These are phyloP conservation scores for Suhomyces taliae DNA, from an alignment of 1,139 yeast species.

Conservation along the genomic window DNA sequence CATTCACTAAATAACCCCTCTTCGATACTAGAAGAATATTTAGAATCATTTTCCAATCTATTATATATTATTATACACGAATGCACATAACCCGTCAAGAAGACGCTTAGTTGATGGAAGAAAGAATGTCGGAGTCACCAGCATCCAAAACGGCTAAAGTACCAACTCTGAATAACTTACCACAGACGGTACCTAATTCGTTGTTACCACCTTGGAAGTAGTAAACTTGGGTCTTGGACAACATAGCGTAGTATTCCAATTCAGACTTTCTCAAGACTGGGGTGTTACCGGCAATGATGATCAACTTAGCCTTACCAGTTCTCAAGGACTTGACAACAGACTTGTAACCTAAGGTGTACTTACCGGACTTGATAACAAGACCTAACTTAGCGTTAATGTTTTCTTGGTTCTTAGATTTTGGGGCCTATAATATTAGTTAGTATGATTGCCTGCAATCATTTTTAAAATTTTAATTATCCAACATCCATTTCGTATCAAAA, in stretches of 20 bases:
- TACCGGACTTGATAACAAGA: constrained; percentile 98
- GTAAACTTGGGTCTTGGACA: constrained; percentile 98
- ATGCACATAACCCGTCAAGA: constrained; percentile 4
- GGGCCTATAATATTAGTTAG: constrained; percentile 68
- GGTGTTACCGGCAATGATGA: constrained; percentile 98
- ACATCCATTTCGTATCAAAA: too few species aligned
- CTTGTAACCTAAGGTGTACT: constrained; percentile 99
- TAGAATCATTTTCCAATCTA: constrained; percentile 3
- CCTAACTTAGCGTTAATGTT: constrained; percentile 98
- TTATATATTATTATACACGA: constrained; percentile 13
- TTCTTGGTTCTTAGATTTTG: constrained; percentile 75
- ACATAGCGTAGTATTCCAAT: constrained; percentile 99
- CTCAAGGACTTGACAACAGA: constrained; percentile 98
- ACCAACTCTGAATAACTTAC: constrained; percentile 99
- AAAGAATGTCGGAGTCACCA: constrained; percentile 99
- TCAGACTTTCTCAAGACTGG: constrained; percentile 99
- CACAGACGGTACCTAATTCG: constrained; percentile 99
- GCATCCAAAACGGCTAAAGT: constrained; percentile 94
- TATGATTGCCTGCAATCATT: constrained; percentile 11
- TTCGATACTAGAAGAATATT: too few species aligned
- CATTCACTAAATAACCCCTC: too few species aligned
- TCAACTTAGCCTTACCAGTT: constrained; percentile 98
- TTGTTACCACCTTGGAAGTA: constrained; percentile 99
- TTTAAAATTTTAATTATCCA: not conserved
- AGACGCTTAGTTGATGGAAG: constrained; percentile 37